Evolutionary conservation across 495 filamentous ascomycete species (phyloP), one percentile per base, ranked within the genome.

Genomic region (Elaphomyces granulatus): DNA sequence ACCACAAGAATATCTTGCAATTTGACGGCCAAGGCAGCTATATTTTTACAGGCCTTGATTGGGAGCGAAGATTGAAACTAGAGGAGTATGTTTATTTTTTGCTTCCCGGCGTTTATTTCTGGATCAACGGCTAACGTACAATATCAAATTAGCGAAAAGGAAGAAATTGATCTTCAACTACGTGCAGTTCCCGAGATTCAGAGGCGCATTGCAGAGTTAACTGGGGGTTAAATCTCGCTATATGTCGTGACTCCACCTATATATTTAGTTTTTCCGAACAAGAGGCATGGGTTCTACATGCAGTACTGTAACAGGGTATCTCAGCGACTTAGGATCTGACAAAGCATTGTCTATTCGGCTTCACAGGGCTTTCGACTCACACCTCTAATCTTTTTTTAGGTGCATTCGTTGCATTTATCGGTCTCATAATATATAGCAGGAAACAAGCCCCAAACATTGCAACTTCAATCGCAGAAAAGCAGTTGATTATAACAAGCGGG

Each of bases 1-100:
- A 96, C 53, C 90, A 98, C 58, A 78, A 70, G 45, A 80, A 77
- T 55, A 94, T 96, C 40, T 58, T 98, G 52, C 90, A 96, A 56
- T 98, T 98, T 54, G 90, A 98, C 56, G 92, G 90, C 1, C 81
- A 93, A 53, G 90, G 92, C 0, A 64, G 81, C 14, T 94, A 83
- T 53, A 74, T 95, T 12, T 98, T 95, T 57, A 90, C 87, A 1
- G 75, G 76, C 35, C 60, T 98, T 20, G 90, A 98, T 61, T 87
- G 88, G 44, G 88, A 95, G 51, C 77, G 68, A 58, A 68, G 90
- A 44, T 50, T 94, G 59, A 67, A 73, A 57, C 62, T 98, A 23
- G 90, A 98, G 68, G 90, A 96, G 75, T 79, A 64, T 54, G 79
- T 61, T 47, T 3, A 8, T 16, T 26, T 4, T 15, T 3, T 26